Base-by-base conservation (phyloP, 2,329 filamentous ascomycete genomes). In the Trichoderma gracile region DNA sequence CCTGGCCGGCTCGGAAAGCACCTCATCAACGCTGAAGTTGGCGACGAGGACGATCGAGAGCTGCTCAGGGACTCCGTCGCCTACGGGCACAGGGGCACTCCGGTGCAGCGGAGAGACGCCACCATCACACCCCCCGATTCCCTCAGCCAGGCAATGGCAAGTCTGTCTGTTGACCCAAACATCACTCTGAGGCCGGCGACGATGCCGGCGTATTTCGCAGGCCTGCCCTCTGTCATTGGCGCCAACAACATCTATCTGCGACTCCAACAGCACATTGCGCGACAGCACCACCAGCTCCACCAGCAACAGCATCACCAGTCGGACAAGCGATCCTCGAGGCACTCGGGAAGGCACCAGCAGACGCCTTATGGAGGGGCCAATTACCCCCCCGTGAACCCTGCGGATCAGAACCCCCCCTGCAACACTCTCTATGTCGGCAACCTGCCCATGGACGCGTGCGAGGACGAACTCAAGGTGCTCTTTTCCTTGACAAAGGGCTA, bases 371-470 rank as follows among this genome's bases (percentile, higher is more conserved):
- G 50, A 49, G 84, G 81, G 71, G 86, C 87, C 67, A 89, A 86
- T 68, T 91, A 92, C 67, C 94, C 94, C 15, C 90, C 93, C 0
- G 91, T 92, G 66, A 98, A 98, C 70, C 94, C 93, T 0, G 93
- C 94, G 14, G 94, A 99, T 73, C 91, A 97, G 77, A 97, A 98
- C 71, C 94, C 94, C 1, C 95, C 95, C 0, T 98, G 95, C 83
- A 98, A 99, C 74, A 99, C 95, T 0, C 83, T 99, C 7, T 98
- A 99, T 73, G 94, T 99, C 21, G 94, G 95, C n/a, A 98, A 99
- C 72, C 81, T 99, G 49, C 95, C 94, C 0, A 86, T 93, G 64
- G 91, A 97, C 73, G 96, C 93, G 0, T 94, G 91, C 0, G 95
- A 99, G 73, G 94, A 98, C 73, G 95, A 98, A 76, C 84, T 99